Percentiles rank a stretch among this genome's conserved stretches.
Evolutionary conservation across 2,329 filamentous ascomycete genomes (phyloP).

Genomic region (Xylariaceae sp.): DNA sequence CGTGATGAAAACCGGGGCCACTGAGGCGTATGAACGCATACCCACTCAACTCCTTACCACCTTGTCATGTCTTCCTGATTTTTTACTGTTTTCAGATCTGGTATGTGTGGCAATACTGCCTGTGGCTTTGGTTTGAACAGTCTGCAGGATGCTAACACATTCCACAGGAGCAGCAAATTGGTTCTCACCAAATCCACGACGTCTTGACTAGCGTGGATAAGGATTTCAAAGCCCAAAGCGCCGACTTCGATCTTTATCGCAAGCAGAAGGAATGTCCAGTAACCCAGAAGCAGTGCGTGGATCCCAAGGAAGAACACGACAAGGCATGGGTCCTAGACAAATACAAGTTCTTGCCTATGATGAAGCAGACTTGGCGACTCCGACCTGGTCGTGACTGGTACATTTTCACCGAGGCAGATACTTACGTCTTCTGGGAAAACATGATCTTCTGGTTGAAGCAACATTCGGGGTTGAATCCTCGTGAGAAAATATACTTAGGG

Average conservation of each 20-base stretch:
- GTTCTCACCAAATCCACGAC: constrained; percentile 40
- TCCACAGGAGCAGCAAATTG: constrained; percentile 45
- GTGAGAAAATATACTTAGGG: constrained; percentile 47
- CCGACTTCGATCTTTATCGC: constrained; percentile 44
- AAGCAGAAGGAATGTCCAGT: constrained; percentile 44
- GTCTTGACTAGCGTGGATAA: constrained; percentile 35
- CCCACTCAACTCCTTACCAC: constrained; percentile 54
- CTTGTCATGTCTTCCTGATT: constrained; percentile 50
- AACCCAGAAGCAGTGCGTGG: constrained; percentile 42
- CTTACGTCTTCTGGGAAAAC: constrained; percentile 54
- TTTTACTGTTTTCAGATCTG: constrained; percentile 56
- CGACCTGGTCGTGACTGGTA: constrained; percentile 55
- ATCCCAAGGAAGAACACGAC: constrained; percentile 29
- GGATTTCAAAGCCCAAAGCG: constrained; percentile 35
- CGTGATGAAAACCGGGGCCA: constrained; percentile 58
- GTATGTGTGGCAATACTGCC: constrained; percentile 16
- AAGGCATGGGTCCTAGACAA: constrained; percentile 54
- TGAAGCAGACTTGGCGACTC: constrained; percentile 51
- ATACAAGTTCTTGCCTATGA: constrained; percentile 59
- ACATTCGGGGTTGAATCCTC: constrained; percentile 37
- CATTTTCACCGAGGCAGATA: constrained; percentile 57
- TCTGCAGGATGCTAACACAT: constrained; percentile 4
- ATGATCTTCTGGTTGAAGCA: constrained; percentile 46
- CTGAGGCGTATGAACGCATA: constrained; percentile 50
- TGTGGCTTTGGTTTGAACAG: not conserved